Base-by-base conservation (phyloP, 2,329 filamentous ascomycete species). In the Exophiala alcalophila region DNA sequence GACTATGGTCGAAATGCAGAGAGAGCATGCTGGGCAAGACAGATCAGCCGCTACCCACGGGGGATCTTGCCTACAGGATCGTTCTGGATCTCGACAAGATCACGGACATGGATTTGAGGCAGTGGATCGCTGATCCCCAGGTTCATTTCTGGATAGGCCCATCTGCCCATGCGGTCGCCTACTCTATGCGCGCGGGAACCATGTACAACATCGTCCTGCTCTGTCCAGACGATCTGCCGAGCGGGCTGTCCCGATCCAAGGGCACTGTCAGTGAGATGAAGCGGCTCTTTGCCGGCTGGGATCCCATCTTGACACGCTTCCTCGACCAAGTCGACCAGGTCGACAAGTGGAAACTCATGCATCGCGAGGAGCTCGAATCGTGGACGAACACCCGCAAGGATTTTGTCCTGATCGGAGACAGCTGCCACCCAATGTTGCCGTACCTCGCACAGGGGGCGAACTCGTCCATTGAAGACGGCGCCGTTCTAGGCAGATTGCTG, bases 101-200 rank as follows among this genome's bases (percentile, higher is more conserved):
- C 4, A 68, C 72, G 34, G 60, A 72, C 45, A 65, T 66, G 1
- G 72, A 74, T 28, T 57, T 80, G 10, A 59, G 55, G 3, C 54
- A 61, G 1, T 67, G 74, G 15, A 65, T 75, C 0, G 57, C 64
- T 4, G 62, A 69, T 10, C 72, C 74, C 2, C 65, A 69, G 23
- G 69, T 77, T 2, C 69, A 76, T 49, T 72, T 76, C 50, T 78
- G 77, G 74, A 59, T 77, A n/a, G 75, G 75, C 0, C 75, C 74
- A 0, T 58, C 66, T 26, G 63, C 64, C n/a, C 76, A 79, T 52
- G 72, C 69, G 4, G 70, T 74, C 21, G 66, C 66, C 35, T 76
- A 76, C 45, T 61, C 70, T 4, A 56, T 74, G 4, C 61, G 66
- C 27, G 65, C 60, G 4, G 67, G 68, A n/a, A 56, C 61, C n/a